Percentiles rank a stretch among this genome's conserved stretches.
Conservation (phyloP, 2,329 filamentous ascomycete species). For the Diaporthe nobilis region DNA sequence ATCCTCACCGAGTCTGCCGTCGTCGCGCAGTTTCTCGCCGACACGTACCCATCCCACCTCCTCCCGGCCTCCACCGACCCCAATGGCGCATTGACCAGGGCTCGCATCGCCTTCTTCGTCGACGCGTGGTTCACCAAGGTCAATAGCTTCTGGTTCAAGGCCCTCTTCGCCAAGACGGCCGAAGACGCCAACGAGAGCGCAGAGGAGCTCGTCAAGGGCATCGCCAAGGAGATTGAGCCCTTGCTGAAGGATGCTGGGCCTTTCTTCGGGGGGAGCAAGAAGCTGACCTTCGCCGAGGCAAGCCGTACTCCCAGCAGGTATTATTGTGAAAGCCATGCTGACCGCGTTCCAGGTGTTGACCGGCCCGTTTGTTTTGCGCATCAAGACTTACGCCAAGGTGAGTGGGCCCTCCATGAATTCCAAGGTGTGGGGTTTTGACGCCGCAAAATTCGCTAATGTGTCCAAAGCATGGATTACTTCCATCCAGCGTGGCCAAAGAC, state of each 20-base stretch:
- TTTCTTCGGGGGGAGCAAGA: constrained; percentile 75
- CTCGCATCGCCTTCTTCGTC: constrained; percentile 79
- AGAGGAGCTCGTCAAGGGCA: constrained; percentile 65
- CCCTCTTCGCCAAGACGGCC: constrained; percentile 62
- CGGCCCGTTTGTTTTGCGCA: constrained; percentile 45
- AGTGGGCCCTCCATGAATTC: neutral
- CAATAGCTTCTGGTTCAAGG: constrained; percentile 60
- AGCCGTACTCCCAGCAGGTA: constrained; percentile 37
- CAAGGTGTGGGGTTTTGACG: fast-evolving
- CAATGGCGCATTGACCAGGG: constrained; percentile 73
- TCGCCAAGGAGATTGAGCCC: constrained; percentile 82
- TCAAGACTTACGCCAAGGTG: constrained; percentile 44
- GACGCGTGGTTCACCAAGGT: constrained; percentile 78
- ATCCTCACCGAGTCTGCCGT: constrained; percentile 82
- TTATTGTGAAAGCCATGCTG: neutral
- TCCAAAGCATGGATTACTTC: constrained; percentile 67
- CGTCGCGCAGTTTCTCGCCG: constrained; percentile 79
- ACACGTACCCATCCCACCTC: constrained; percentile 78
- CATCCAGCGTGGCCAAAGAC: constrained; percentile 59
- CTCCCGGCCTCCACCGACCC: constrained; percentile 67
- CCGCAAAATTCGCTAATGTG: neutral
- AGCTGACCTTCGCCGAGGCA: constrained; percentile 82
- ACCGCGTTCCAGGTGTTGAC: constrained; percentile 44
- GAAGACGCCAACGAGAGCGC: constrained; percentile 64
- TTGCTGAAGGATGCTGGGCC: constrained; percentile 70